Conservation (phyloP, 2,329 filamentous ascomycete genomes). For the Fusarium oxysporum region DNA sequence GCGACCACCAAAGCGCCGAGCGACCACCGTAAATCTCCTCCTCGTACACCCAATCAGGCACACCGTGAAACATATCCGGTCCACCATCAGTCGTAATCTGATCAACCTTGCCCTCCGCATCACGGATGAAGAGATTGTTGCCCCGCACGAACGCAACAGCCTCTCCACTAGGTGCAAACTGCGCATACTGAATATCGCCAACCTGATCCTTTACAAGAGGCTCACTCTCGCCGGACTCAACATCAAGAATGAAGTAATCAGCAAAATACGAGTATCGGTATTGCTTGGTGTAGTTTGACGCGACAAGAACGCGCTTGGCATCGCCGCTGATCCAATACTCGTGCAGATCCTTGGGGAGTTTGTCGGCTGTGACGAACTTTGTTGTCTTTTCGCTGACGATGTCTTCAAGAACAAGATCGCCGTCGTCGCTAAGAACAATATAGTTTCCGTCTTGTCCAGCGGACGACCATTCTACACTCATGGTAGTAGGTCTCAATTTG, state of each 20-base stretch:
- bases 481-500: constrained; percentile 58
- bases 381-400: constrained; percentile 67
- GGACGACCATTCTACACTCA: constrained; percentile 67
- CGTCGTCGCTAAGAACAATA: constrained; percentile 62
- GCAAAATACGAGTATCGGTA: constrained; percentile 77
- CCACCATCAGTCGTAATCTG: constrained; percentile 71
- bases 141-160: constrained; percentile 75
- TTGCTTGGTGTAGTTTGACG: constrained; percentile 74
- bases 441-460: constrained; percentile 71
- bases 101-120: constrained; percentile 60
- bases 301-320: constrained; percentile 68
- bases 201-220: constrained; percentile 69
- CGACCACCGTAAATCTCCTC: constrained; percentile 71
- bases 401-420: constrained; percentile 70
- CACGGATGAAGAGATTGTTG: constrained; percentile 70
- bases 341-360: constrained; percentile 65
- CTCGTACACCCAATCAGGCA: constrained; percentile 88
- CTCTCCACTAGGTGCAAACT: constrained; percentile 67
- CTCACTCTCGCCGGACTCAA: constrained; percentile 64
- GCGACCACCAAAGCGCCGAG: constrained; percentile 91
- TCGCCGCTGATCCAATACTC: constrained; percentile 73
- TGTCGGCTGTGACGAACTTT: constrained; percentile 68
- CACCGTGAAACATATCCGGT: constrained; percentile 71
- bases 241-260: constrained; percentile 73
- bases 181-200: constrained; percentile 75